These are phyloP conservation scores for Rhodotorula sp. DNA, from an alignment of 1,284 basidiomycete species.

Conservation along the genomic window DNA sequence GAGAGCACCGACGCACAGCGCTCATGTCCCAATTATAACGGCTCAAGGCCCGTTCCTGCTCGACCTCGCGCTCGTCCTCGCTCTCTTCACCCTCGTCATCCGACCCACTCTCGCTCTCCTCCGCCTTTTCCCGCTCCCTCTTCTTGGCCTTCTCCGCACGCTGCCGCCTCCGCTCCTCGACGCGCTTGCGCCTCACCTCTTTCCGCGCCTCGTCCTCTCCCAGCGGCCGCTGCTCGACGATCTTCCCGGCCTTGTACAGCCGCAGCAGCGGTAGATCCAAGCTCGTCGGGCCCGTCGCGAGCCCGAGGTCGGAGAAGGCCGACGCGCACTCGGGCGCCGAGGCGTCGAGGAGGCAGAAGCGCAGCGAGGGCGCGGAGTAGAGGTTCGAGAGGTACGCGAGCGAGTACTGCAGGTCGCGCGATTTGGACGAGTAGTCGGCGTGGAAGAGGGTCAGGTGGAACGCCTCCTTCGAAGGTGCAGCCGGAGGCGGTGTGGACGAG, in stretches of 20 bases:
- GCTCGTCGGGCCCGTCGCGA: constrained; percentile 27
- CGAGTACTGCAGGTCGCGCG: constrained; percentile 28
- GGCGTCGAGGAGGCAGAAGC: constrained; percentile 26
- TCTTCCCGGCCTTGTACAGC: constrained; percentile 25
- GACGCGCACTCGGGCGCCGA: constrained; percentile 4
- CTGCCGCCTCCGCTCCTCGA: not conserved
- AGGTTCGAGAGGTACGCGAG: constrained; percentile 14
- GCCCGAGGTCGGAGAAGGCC: constrained; percentile 37
- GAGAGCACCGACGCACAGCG: not conserved
- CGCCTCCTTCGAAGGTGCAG: not conserved
- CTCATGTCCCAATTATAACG: constrained; percentile 32
- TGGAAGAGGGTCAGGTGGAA: constrained; percentile 38
- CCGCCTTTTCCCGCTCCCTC: not conserved
- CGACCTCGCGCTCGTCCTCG: constrained; percentile 36
- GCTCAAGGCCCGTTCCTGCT: constrained; percentile 10
- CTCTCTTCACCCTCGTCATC: constrained; percentile 16
- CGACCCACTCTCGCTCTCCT: constrained; percentile 6
- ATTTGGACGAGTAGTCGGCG: constrained; percentile 23
- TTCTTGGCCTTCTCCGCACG: not conserved
- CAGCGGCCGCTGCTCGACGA: constrained; percentile 19
- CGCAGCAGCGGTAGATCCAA: constrained; percentile 30
- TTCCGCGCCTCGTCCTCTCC: constrained; percentile 13
- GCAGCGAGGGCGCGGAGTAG: constrained; percentile 14
- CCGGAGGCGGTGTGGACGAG: not conserved
- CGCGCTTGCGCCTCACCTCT: constrained; percentile 2